phyloP scores from a whole-genome alignment of 352 stramenopile species.

The Blastocystis sp. region DNA sequence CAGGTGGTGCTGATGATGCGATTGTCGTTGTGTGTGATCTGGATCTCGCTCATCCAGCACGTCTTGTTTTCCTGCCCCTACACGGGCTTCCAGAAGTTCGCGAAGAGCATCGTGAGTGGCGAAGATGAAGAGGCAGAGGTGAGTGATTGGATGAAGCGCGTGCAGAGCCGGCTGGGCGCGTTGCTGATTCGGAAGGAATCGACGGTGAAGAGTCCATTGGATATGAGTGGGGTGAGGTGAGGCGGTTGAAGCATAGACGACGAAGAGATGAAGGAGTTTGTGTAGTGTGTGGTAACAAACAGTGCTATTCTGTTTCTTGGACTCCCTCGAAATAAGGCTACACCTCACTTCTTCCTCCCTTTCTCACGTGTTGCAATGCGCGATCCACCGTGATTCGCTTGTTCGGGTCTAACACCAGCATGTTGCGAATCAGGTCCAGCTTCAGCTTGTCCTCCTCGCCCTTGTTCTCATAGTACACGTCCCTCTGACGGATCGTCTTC shows the following conservation, averaged over 20 bases:
- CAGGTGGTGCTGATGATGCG: constrained; percentile 51
- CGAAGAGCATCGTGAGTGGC: too few species aligned
- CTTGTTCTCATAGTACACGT: constrained; percentile 28
- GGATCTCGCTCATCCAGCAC: constrained; percentile 42
- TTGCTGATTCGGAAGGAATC: too few species aligned
- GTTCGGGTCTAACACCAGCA: constrained; percentile 43
- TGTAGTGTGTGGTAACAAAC: too few species aligned
- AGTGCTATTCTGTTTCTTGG: too few species aligned
- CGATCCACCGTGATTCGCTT: constrained; percentile 37
- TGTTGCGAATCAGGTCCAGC: constrained; percentile 46
- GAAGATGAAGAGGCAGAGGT: too few species aligned
- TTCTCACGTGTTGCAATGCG: constrained; percentile 18
- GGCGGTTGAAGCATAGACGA: too few species aligned
- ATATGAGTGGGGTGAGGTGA: too few species aligned
- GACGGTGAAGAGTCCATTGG: too few species aligned
- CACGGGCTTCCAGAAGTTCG: too few species aligned
- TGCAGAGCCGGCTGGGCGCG: too few species aligned
- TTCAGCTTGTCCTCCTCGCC: constrained; percentile 23
- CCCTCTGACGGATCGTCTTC: constrained; percentile 30
- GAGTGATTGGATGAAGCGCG: too few species aligned
- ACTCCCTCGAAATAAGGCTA: constrained; percentile 33
- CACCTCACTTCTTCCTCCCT: background rate
- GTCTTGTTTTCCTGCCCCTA: background rate
- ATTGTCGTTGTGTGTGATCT: constrained; percentile 47
- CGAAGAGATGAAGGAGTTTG: too few species aligned